Conservation (phyloP, 2,329 filamentous ascomycete species). For the Thielaviopsis musarum region DNA sequence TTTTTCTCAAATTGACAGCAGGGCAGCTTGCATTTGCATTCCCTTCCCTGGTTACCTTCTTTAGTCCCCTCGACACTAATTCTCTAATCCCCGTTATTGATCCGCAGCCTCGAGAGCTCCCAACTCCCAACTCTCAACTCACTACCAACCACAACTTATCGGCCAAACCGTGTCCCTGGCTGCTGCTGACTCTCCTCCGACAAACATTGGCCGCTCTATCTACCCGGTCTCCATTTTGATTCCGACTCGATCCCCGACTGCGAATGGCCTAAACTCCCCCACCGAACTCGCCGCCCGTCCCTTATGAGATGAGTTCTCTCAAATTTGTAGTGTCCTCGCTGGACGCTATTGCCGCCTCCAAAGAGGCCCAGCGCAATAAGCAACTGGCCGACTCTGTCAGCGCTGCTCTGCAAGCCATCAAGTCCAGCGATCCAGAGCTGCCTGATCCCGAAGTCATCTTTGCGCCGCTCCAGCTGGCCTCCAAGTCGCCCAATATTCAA, state of each 20-base stretch:
- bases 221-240: neutral
- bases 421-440: slow-evolving; percentile 61
- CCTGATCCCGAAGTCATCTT: slow-evolving; percentile 89
- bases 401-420: slow-evolving; percentile 70
- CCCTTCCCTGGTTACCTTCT: neutral
- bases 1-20: neutral
- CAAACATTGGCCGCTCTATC: neutral
- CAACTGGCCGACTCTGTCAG: slow-evolving; percentile 68
- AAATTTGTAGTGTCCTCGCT: slow-evolving; percentile 91
- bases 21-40: neutral
- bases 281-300: neutral
- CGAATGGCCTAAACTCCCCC: slow-evolving; percentile 1
- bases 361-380: slow-evolving; percentile 77
- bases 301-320: slow-evolving; percentile 57
- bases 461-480: slow-evolving; percentile 75
- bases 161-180: neutral
- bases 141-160: neutral
- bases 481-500: slow-evolving; percentile 68
- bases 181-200: neutral
- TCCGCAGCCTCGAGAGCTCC: neutral
- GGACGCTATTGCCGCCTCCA: slow-evolving; percentile 79
- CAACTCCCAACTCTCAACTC: neutral
- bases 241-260: neutral
- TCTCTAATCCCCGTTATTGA: neutral
- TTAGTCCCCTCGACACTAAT: neutral